Conservation (phyloP, 768 basidiomycete species). For the Xerocomellus chrysenteron region DNA sequence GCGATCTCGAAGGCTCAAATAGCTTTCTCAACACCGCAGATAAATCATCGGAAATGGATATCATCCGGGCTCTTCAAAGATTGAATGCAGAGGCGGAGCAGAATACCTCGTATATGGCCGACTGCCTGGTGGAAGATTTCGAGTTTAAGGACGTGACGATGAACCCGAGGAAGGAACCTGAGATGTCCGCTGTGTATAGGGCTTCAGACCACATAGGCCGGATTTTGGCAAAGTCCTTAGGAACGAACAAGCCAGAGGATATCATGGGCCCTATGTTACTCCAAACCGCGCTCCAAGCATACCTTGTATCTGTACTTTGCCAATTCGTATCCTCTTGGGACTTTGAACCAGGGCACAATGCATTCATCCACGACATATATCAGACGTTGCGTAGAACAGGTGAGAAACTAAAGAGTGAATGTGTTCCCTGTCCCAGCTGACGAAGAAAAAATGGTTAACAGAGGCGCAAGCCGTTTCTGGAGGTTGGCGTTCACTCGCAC, state of each 20-base stretch:
- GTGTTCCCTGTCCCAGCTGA: not conserved
- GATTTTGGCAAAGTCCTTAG: not conserved
- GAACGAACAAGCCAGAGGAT: not conserved
- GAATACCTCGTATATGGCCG: slow-evolving; percentile 8
- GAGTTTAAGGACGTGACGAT: not conserved
- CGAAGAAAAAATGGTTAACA: not conserved
- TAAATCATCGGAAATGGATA: slow-evolving; percentile 13
- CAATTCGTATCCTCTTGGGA: slow-evolving; percentile 5
- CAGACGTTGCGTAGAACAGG: slow-evolving; percentile 6
- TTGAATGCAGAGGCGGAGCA: slow-evolving; percentile 13
- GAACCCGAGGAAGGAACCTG: slow-evolving; percentile 1
- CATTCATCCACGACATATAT: slow-evolving; percentile 9
- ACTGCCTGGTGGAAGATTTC: not conserved
- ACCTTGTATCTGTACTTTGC: slow-evolving; percentile 2
- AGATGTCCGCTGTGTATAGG: not conserved
- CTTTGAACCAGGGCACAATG: not conserved
- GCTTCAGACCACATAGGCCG: not conserved
- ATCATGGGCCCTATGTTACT: slow-evolving; percentile 4
- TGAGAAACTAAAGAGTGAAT: not conserved
- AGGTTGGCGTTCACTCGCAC: slow-evolving; percentile 11
- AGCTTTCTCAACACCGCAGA: slow-evolving; percentile 4
- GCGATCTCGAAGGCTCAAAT: slow-evolving; percentile 10
- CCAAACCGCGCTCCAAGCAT: slow-evolving; percentile 9
- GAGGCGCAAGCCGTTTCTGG: slow-evolving; percentile 15
- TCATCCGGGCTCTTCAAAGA: slow-evolving; percentile 4